Evolutionary conservation across 1,284 basidiomycete genomes (phyloP), one percentile per base, ranked within the genome.

Genomic region (Naganishia liquefaciens): DNA sequence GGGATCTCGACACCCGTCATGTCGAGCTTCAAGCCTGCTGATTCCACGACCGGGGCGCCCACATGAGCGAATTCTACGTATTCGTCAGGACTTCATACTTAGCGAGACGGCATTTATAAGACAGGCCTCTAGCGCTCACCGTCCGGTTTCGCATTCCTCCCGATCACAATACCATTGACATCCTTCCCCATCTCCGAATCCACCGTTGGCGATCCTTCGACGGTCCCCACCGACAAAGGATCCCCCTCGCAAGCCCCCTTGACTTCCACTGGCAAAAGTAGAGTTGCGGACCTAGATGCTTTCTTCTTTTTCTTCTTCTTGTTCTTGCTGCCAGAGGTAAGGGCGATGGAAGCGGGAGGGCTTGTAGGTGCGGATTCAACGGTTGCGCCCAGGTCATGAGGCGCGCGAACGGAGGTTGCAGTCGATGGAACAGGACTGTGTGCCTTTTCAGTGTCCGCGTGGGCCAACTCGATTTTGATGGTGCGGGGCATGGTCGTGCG

Each of bases 1-100:
- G 51, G 51, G 28, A 53, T 53, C 19, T 33, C 37, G 15, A 53
- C 33, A 10, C 51, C 51, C 2, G 51, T 33, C 51, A 53, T 53
- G 39, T 53, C 51, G 47, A 49, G 21, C 6, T 49, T 49, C 17
- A 53, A 1, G 7, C 51, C 51, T 10, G 19, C 51, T 19, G 21
- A 5, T 19, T 39, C 28, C 2, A 33, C 37, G 2, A 19, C 30
- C 5, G 51, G 33, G 6, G 10, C 28, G 17, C 10, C 19, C 10
- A 53, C 15, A 6, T 37, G 51, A 10, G 23, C 19, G 37, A 15
- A n/a, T n/a, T n/a, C n/a, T 21, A 5, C 5, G 6, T n/a, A 39
- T 33, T 7, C 17, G 19, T 28, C 30, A 53, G 11, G 19, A 28
- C 37, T n/a, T 28, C 27, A 13, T 37, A 7, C 33, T 37, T 2